Base-by-base conservation (phyloP, 2,329 filamentous ascomycete genomes). In the Cladophialophora psammophila region DNA sequence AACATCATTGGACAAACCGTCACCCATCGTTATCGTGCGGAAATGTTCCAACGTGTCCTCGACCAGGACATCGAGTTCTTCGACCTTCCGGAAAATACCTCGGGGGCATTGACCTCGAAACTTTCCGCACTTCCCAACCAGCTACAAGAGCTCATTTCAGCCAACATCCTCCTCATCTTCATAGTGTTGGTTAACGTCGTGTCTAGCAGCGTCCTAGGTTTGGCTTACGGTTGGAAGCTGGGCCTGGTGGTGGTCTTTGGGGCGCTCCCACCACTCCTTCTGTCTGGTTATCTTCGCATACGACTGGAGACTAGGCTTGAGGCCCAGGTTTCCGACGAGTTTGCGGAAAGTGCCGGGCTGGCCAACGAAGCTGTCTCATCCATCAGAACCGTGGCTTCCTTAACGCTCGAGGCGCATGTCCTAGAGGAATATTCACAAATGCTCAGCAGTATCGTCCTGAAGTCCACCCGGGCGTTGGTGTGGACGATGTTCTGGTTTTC, bases 361-460 rank as follows among this genome's bases (percentile, higher is more conserved):
- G 85, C 85, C 0, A 80, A 82, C 3, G 85, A 86, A 66, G 82
- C 84, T 0, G 80, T 84, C 26, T 74, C 80, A 35, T 80, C 81
- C 3, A 85, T 86, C 59, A 78, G 82, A 20, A 86, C 83, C 0
- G 80, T 86, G 1, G 81, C 81, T 0, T 83, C 82, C 1, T 73
- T 86, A 32, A 82, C 83, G 0, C 74, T 84, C 7, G 84, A 86
- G 68, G 66, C 73, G 2, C 77, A 79, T 36, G 75, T 85, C 18
- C 70, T 79, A 3, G 50, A 73, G 15, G 71, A 73, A 40, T 79
- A 78, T 64, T 73, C 71, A 10, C 64, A 67, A 0, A 73, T 72
- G 50, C 70, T 79, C 9, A 66, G 65, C 20, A 62, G 72, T 5
- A 71, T 76, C 20, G 61, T 70, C 9, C 48, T 67, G 9, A 50